Evolutionary conservation across 352 stramenopile species (phyloP), one percentile per base, ranked within the genome.

Genomic region (Pythium brachiatum): DNA sequence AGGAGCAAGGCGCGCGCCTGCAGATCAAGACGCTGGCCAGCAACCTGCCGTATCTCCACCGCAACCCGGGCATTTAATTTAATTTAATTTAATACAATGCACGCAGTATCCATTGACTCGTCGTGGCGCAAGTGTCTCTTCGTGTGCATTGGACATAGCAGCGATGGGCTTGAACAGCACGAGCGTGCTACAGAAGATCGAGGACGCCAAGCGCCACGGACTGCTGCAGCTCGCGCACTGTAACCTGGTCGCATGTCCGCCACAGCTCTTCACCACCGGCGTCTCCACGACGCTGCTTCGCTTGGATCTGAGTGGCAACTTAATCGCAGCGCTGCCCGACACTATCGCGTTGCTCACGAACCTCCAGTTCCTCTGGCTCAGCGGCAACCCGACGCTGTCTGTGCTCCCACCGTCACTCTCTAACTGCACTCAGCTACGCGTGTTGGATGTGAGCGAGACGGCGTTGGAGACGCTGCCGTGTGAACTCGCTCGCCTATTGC

Each of bases 31-130:
- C 82, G 21, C 72, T 91, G 16, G 62, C 91, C 16, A 97, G 90
- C 62, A 98, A 98, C 64, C 75, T 98, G 53, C 89, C 92, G 7
- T 98, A 98, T 68, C 95, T 97, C 57, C 93, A 98, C 74, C 89
- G 92, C 43, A 98, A 98, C 71, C 92, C 92, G 52, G 92, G 92
- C 29, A 87, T 98, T 47, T 98, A 64, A 63, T 26, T 26, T 27
- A 26, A 27, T 48, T 21, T 8, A 21, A 20, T 20, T 6, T 2
- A 44, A 41, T n/a, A 41, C 18, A 41, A 41, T 41, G 9, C 34
- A 13, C n/a, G n/a, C n/a, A n/a, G 15, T n/a, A n/a, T 9, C 34
- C 34, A n/a, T 41, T 7, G 34, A 41, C 34, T 18, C 8, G 15
- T n/a, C 34, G 9, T 41, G 15, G 7, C 9, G 34, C n/a, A n/a